These are phyloP conservation scores for Mycena chlorophos DNA, from an alignment of 768 basidiomycete genomes.

Conservation along the genomic window DNA sequence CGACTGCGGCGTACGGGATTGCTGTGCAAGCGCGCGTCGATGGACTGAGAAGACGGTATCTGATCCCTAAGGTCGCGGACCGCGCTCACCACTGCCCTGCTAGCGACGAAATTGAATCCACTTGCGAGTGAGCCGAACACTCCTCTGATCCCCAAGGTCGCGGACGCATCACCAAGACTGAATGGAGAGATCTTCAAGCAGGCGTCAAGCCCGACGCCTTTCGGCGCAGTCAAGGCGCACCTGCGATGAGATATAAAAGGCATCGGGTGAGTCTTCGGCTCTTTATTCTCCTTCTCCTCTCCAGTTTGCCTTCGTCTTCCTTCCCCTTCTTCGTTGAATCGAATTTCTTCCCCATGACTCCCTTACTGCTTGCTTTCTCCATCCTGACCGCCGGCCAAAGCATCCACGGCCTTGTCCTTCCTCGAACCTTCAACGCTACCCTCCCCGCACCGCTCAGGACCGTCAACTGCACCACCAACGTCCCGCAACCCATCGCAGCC, in stretches of 20 bases:
- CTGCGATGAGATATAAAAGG: background rate
- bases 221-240: background rate
- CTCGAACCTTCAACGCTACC: background rate
- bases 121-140: background rate
- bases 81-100: background rate
- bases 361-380: background rate
- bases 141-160: background rate
- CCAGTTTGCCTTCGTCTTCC: background rate
- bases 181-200: no score
- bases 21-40: no score
- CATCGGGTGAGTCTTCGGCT: no score
- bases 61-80: background rate
- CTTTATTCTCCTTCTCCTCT: background rate
- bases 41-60: no score
- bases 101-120: background rate
- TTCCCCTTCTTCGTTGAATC: background rate
- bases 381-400: background rate
- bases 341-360: background rate
- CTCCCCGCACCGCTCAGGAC: conserved; percentile 2
- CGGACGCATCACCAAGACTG: background rate
- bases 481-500: conserved; percentile 7
- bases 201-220: no score
- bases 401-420: background rate
- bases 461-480: conserved; percentile 10
- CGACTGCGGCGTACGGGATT: no score